Base-by-base conservation (phyloP, 2,329 filamentous ascomycete species). In the Monilinia aucupariae region DNA sequence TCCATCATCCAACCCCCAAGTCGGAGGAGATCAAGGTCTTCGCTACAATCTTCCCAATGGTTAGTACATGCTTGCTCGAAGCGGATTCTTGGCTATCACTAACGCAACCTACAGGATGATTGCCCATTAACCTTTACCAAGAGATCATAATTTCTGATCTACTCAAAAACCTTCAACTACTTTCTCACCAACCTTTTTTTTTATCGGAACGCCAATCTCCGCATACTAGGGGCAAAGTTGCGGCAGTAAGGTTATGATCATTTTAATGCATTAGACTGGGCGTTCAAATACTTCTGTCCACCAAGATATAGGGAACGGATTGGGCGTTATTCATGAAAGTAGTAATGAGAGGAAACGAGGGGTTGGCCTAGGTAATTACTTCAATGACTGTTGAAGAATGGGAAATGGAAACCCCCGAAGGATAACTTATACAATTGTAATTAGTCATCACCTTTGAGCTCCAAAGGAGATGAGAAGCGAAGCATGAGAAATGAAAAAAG, bases 21-120 rank as follows among this genome's bases (percentile, higher is more conserved):
- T 96, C 91, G 0, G 94, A 99, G 79, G 88, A 96, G 77, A 97
- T 99, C 77, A 93, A 96, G 80, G 93, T 97, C 69, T 99, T 97
- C 78, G 94, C 94, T 48, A 97, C 92, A 34, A 96, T 99, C 71
- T 99, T 99, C 83, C 94, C 94, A 63, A 89, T 89, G 89, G 92
- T 96, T 78, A 76, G 87, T 63, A 20, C 39, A 34, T 8, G 37
- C 17, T 27, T 17, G 12, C 10, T 49, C 8, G 13, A 12, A 20
- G 4, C 25, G 12, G 4, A 20, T 13, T 27, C 39, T 48, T 27
- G 17, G 15, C 30, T n/a, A 22, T 48, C n/a, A 61, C 56, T 63
- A 54, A 63, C 30, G 39, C 6, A 4, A 37, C 17, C n/a, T 22
- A 59, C n/a, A 63, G 62, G 62, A 63, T 47, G 62, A 63, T 41